These are phyloP conservation scores for Coniochaeta sp. DNA, from an alignment of 2,329 filamentous ascomycete species.

Conservation along the genomic window DNA sequence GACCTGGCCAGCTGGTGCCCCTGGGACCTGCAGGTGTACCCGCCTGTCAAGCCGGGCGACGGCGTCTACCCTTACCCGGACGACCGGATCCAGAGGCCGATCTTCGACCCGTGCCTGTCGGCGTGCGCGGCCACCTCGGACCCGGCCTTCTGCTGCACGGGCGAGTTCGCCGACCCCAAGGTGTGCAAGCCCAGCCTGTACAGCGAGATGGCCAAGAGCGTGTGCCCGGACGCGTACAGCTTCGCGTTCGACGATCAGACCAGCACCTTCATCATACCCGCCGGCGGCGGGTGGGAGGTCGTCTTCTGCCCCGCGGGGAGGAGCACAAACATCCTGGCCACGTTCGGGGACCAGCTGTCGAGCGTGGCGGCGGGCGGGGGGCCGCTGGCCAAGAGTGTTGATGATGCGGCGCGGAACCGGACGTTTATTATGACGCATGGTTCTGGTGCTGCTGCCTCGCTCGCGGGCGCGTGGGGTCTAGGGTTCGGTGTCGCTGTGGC, in stretches of 20 bases:
- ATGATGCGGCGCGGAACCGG: constrained; percentile 25
- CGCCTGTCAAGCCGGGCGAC: constrained; percentile 62
- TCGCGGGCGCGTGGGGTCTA: too few species aligned
- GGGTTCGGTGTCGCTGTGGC: neutral
- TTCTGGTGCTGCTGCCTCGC: neutral
- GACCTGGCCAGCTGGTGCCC: constrained; percentile 68
- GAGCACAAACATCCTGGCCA: constrained; percentile 51
- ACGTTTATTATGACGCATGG: constrained; percentile 18
- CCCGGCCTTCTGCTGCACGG: constrained; percentile 69
- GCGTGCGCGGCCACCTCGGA: constrained; percentile 64
- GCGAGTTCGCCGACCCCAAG: constrained; percentile 54
- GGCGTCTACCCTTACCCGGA: constrained; percentile 78
- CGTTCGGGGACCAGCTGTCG: constrained; percentile 41
- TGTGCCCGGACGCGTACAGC: constrained; percentile 82
- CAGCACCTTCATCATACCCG: constrained; percentile 55
- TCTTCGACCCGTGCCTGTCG: constrained; percentile 71
- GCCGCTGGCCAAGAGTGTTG: constrained; percentile 23
- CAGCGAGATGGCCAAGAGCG: constrained; percentile 59
- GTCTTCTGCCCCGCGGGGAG: constrained; percentile 64
- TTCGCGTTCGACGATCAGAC: constrained; percentile 58
- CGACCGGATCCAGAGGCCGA: constrained; percentile 60
- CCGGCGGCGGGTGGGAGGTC: constrained; percentile 70
- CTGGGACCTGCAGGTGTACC: constrained; percentile 65
- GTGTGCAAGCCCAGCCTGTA: constrained; percentile 63
- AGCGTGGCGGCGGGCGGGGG: constrained; percentile 35